Percentiles rank a stretch among this genome's conserved stretches.
Conservation (phyloP, 2,329 filamentous ascomycete species). For the Pseudocercospora fijiensis region DNA sequence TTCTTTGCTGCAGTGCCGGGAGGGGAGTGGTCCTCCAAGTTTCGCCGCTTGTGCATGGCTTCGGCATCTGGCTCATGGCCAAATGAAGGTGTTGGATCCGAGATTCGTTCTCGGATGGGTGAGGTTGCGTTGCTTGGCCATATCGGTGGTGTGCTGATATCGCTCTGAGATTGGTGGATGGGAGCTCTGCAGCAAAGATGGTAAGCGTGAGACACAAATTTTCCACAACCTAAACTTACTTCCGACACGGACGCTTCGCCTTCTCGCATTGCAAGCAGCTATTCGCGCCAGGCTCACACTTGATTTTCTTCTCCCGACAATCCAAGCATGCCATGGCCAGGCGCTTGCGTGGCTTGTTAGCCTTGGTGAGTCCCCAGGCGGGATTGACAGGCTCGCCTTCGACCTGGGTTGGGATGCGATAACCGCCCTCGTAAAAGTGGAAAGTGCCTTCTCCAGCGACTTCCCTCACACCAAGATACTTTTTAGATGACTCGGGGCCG, state of each 20-base stretch:
- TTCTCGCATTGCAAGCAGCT: slow-evolving; percentile 92
- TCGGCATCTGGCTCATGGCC: slow-evolving; percentile 28
- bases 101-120: slow-evolving; percentile 24
- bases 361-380: slow-evolving; percentile 91
- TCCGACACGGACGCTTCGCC: slow-evolving; percentile 79
- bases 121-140: slow-evolving; percentile 30
- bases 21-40: slow-evolving; percentile 30
- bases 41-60: slow-evolving; percentile 30
- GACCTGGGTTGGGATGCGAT: slow-evolving; percentile 50
- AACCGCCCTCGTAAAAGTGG: slow-evolving; percentile 37
- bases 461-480: slow-evolving; percentile 37
- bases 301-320: slow-evolving; percentile 96
- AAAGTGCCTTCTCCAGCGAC: slow-evolving; percentile 34
- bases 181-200: slow-evolving; percentile 27
- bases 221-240: slow-evolving; percentile 51
- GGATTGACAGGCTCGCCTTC: slow-evolving; percentile 86
- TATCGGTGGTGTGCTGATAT: slow-evolving; percentile 24
- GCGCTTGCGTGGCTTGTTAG: slow-evolving; percentile 86
- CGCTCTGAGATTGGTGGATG: slow-evolving; percentile 30
- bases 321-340: slow-evolving; percentile 90
- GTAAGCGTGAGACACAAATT: slow-evolving; percentile 24
- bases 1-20: slow-evolving; percentile 30
- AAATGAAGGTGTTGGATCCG: slow-evolving; percentile 21
- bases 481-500: slow-evolving; percentile 31
- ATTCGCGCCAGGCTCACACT: slow-evolving; percentile 84